Base-by-base conservation (phyloP, 78 protist genomes). In the Trichosphaerium sp. region DNA sequence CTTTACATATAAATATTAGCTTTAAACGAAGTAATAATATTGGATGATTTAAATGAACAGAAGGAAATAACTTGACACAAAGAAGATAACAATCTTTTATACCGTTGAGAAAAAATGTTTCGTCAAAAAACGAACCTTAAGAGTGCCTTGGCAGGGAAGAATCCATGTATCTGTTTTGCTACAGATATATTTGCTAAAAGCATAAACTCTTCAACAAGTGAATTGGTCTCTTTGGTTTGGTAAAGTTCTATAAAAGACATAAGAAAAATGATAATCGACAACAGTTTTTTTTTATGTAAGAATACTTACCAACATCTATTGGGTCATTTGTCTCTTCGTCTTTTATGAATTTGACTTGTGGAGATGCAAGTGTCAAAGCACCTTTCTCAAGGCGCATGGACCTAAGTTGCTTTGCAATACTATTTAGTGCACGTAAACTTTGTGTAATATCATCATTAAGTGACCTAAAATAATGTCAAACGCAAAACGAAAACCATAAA, bases 151-250 rank as follows among this genome's bases (percentile, higher is more conserved):
- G 73, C 25, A 1, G 94, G 94, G 38, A 28, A 88, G 11, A 3
- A n/a, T 10, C 15, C 18, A 39, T 64, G 39, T 23, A 92, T 90
- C 41, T 65, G 4, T 21, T 85, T 54, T 6, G 94, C 97, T 12
- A 92, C 98, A 6, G 76, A 25, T 14, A 40, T 56, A 71, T 95
- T 95, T 15, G 97, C 98, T n/a, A 93, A 75, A 3, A 95, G 78
- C 98, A 95, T 95, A 47, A 79, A 93, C 58, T 95, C 98, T 23
- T 88, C 97, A 0, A 91, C 90, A 47, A 94, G 26, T 26, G 41
- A 56, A 61, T 85, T 85, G 26, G 85, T 63, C 54, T 77, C 85
- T 4, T n/a, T n/a, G n/a, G n/a, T n/a, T n/a, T n/a, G n/a, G n/a
- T n/a, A n/a, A n/a, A n/a, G n/a, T n/a, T n/a, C n/a, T n/a, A n/a